Evolutionary conservation across 208 protist genomes (phyloP).

Genomic region (Acanthamoeba triangularis): DNA sequence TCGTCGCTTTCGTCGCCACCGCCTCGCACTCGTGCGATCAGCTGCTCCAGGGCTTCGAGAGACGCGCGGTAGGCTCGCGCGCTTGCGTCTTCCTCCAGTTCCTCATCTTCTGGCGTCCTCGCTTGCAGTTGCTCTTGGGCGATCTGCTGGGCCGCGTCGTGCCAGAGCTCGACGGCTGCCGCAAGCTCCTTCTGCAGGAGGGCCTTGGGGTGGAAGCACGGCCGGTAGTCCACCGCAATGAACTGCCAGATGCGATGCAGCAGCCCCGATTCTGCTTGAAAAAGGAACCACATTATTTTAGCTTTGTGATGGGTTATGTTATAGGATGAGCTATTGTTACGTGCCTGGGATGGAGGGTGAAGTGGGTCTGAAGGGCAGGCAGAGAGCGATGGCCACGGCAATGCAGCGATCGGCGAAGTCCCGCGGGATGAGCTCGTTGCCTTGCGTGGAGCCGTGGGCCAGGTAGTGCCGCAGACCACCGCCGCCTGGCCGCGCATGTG

Average conservation of each 20-base stretch:
- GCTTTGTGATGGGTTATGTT: no score
- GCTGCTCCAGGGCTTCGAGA: neutral
- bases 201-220: constrained; percentile 68
- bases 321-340: no score
- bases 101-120: neutral
- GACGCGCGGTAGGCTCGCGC: neutral
- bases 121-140: neutral
- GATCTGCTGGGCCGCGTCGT: neutral
- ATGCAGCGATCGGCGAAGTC: constrained; percentile 68
- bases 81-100: neutral
- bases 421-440: constrained; percentile 53
- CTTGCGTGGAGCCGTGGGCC: constrained; percentile 67
- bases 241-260: constrained; percentile 50
- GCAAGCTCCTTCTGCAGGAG: constrained; percentile 40
- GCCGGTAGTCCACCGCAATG: constrained; percentile 39
- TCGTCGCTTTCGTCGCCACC: neutral
- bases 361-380: constrained; percentile 20
- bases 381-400: constrained; percentile 57
- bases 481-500: neutral
- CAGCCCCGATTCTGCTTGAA: neutral
- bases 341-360: neutral
- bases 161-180: neutral
- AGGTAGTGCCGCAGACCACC: constrained; percentile 46
- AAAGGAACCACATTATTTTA: no score
- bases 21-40: neutral